Conservation (phyloP, 371 early-diverging fungal species). For the Rhizopus microsporus region DNA sequence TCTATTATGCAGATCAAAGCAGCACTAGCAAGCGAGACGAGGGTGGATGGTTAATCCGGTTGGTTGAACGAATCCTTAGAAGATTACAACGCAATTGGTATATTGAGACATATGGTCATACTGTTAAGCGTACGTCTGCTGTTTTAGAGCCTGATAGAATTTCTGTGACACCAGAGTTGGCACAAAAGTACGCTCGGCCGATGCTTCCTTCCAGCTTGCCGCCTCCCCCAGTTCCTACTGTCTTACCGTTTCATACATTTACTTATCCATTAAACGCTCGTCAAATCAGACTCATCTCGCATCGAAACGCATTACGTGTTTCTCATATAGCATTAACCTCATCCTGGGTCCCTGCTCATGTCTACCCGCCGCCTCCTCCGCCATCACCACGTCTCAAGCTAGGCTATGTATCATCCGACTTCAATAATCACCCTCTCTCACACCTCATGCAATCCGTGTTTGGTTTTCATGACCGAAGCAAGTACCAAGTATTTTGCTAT, state of each 20-base stretch:
- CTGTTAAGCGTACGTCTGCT: neutral
- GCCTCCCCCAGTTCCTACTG: conserved; percentile 78
- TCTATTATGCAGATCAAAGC: conserved; percentile 18
- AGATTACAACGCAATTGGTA: conserved; percentile 73
- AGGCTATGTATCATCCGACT: conserved; percentile 92
- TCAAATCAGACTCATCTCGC: conserved; percentile 85
- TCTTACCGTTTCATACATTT: conserved; percentile 93
- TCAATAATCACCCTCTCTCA: conserved; percentile 90
- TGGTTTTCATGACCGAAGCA: conserved; percentile 79
- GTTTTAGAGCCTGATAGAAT: neutral
- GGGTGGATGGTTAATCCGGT: conserved; percentile 77
- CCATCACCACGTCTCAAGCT: conserved; percentile 65
- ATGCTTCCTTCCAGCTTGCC: conserved; percentile 58
- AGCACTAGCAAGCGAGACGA: conserved; percentile 56
- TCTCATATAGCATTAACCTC: conserved; percentile 69
- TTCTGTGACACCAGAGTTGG: conserved; percentile 30
- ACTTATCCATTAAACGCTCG: conserved; percentile 84
- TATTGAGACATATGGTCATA: conserved; percentile 41
- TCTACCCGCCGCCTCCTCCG: conserved; percentile 81
- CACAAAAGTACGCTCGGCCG: conserved; percentile 60
- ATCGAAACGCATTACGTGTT: conserved; percentile 82
- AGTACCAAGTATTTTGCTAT: conserved; percentile 79
- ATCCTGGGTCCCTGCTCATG: conserved; percentile 68
- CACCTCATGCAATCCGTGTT: conserved; percentile 95
- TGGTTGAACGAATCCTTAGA: conserved; percentile 62